Evolutionary conservation across 2,329 filamentous ascomycete genomes (phyloP).

Genomic region (Fusarium scirpi): DNA sequence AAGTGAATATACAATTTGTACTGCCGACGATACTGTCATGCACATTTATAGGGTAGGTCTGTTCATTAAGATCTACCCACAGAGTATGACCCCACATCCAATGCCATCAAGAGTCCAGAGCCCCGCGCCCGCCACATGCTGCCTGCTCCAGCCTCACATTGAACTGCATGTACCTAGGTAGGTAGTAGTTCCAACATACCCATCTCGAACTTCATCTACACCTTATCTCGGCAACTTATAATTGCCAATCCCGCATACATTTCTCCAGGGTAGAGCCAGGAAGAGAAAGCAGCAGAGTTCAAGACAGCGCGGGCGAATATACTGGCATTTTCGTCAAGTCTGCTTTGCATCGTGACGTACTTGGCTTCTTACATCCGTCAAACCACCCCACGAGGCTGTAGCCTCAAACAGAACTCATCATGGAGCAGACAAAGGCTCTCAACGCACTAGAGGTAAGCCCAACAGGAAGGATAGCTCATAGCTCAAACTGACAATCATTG

Average conservation of each 20-base stretch:
- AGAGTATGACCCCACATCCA: conserved; percentile 25
- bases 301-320: not conserved
- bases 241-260: not conserved
- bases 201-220: conserved; percentile 22
- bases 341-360: conserved; percentile 8
- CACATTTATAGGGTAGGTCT: conserved; percentile 20
- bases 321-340: not conserved
- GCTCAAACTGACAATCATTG: conserved; percentile 44
- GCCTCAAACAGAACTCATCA: conserved; percentile 54
- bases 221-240: conserved; percentile 9
- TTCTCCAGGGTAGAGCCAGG: not conserved
- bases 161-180: conserved; percentile 25
- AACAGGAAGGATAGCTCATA: accelerated
- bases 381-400: conserved; percentile 38
- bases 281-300: not conserved
- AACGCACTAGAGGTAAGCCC: conserved; percentile 70
- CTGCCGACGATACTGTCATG: not conserved
- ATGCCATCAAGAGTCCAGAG: conserved; percentile 10
- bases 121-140: conserved; percentile 44
- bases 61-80: not conserved
- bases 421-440: conserved; percentile 80
- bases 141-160: conserved; percentile 45
- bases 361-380: conserved; percentile 8
- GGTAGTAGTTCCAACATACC: conserved; percentile 24
- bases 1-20: not conserved